Evolutionary conservation across 108 stramenopile species (phyloP), one percentile per base, ranked within the genome.

Genomic region (Cyclostephanos invisitatus): DNA sequence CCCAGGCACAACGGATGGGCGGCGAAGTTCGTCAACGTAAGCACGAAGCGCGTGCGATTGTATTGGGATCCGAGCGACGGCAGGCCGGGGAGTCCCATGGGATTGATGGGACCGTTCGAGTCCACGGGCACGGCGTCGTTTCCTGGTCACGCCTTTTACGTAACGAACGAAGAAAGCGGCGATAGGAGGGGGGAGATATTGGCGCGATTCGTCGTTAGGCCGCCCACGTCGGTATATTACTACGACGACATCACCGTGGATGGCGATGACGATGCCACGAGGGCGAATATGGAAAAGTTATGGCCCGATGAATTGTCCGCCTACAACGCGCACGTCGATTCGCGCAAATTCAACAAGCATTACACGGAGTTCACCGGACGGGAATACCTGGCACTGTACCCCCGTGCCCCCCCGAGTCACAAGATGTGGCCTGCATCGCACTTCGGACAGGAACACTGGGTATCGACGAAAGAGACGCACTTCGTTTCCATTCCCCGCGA

Each of bases 401-500:
- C 85, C 3, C 74, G 89, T 15, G 62, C 65, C 56, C 53, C 69
- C 20, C 84, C 89, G 9, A 70, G 24, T 11, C 89, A 92, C 77
- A 85, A 85, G 67, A 77, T 94, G 44, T 94, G 89, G 91, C 68
- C 66, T 29, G 83, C 92, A 8, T 86, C 87, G 46, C 87, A 92
- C 63, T 92, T 91, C 69, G 89, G 90, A 12, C 93, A 94, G 62
- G 77, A 87, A 40, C 93, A 94, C 67, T 90, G 89, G 89, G 90
- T 92, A 5, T 78, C 81, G 0, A 89, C 91, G 27, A 57, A 55
- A 7, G 91, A 95, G 63, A 92, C 91, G 1, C 90, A 91, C 58
- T 95, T 92, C 70, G 75, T 70, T 7, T 32, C 29, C 7, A 8
- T 75, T 9, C 91, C 90, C 3, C 80, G 84, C 1, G 65, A 73